A percentile compares a stretch with the other conserved stretches of the same genome.
Conservation (phyloP, 768 basidiomycete genomes). For the Candolleomyces aberdarensis region DNA sequence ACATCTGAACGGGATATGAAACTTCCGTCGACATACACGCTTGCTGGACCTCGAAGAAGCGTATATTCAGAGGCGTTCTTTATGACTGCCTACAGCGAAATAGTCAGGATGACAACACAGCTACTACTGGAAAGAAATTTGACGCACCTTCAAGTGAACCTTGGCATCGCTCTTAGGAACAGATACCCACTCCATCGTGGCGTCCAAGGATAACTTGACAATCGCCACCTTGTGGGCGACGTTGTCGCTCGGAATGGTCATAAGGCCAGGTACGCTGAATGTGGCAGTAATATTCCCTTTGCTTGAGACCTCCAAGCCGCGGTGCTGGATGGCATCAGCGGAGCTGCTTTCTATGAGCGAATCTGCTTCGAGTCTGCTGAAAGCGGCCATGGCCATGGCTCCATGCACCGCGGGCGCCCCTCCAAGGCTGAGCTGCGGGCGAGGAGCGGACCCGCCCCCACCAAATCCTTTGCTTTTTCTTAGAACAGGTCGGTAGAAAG, state of each 20-base stretch:
- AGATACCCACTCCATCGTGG: slow-evolving; percentile 40
- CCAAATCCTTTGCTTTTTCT: not conserved
- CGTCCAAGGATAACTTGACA: slow-evolving; percentile 30
- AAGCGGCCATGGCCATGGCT: not conserved
- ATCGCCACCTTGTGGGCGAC: slow-evolving; percentile 41
- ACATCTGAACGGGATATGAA: slow-evolving; percentile 50
- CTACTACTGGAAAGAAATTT: not conserved
- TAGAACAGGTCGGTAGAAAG: slow-evolving; percentile 15
- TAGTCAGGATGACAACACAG: not conserved
- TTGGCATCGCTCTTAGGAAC: slow-evolving; percentile 37
- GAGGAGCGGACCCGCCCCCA: not conserved
- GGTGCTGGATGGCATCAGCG: slow-evolving; percentile 13
- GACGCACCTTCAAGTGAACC: slow-evolving; percentile 35
- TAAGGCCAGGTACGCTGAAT: slow-evolving; percentile 38
- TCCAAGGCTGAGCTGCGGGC: not conserved
- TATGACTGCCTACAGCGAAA: slow-evolving; percentile 36
- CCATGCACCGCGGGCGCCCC: not conserved
- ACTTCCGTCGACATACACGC: slow-evolving; percentile 54
- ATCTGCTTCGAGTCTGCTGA: no score
- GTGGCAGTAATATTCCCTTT: slow-evolving; percentile 39
- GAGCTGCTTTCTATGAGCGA: not conserved
- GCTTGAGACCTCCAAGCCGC: slow-evolving; percentile 26
- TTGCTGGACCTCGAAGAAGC: slow-evolving; percentile 44
- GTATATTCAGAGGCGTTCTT: slow-evolving; percentile 55
- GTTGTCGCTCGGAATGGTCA: slow-evolving; percentile 39